Evolutionary conservation across 257 asterid genomes (phyloP), one percentile per base, ranked within the genome.

Genomic region (Lithospermum erythrorhizon): DNA sequence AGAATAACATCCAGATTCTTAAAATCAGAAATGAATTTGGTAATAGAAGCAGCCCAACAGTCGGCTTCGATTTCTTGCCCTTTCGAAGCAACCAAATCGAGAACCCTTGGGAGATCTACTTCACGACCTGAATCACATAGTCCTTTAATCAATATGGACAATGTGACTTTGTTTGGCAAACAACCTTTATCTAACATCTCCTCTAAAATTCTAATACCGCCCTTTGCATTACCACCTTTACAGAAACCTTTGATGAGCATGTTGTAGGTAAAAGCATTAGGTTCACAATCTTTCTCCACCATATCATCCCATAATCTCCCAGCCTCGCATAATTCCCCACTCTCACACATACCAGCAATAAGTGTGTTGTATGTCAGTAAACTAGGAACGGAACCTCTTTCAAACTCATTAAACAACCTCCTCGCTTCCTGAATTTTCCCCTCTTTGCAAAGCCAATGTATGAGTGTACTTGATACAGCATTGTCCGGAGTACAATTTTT

Each of bases 251-350:
- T 83, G 57, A 87, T 81, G 75, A 91, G 67, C 80, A 82, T 61
- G 72, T 79, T 77, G 62, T 83, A 91, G 53, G 96, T 87, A 70
- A 87, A 83, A 21, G 87, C 78, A 81, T 83, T 86, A n/a, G 96
- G 95, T 32, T 63, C 60, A 58, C 89, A 84, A 6, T 86, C 87
- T 68, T 79, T 81, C 62, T 81, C 91, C 63, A 85, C 85, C 98
- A 90, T 85, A 62, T 85, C 84, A 73, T 90, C 98, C 98, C 96
- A 90, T 58, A 90, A 73, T 74, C 87, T 85, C 62, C 94, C 98
- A 18, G 94, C 98, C 69, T 90, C 96, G 61, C 77, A 70, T 68
- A 90, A 62, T 75, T 87, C 88, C 68, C 96, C 98, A 49, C 45
- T 70, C 53, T 83, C 96, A 57, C 96, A 88, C 98, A 91, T 76